Conservation (phyloP, 257 asterid species). For the Agastache rugosa region DNA sequence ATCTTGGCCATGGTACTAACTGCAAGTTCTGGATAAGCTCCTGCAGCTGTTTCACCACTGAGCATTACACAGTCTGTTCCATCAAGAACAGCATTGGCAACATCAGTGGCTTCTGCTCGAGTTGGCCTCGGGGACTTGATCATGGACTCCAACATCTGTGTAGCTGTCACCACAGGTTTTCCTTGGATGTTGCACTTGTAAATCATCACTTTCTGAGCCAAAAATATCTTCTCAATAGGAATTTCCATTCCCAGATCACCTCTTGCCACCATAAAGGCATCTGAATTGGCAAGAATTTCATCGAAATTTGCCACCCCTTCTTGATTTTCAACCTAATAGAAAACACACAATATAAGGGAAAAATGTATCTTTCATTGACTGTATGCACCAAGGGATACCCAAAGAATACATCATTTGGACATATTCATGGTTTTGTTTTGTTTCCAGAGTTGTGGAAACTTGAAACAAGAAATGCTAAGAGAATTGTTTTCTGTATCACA, state of each 20-base stretch:
- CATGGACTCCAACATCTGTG: slow-evolving; percentile 61
- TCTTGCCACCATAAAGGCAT: slow-evolving; percentile 56
- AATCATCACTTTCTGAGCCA: slow-evolving; percentile 55
- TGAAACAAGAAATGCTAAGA: neutral
- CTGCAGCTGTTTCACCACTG: slow-evolving; percentile 55
- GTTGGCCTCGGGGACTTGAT: slow-evolving; percentile 63
- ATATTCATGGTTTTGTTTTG: neutral
- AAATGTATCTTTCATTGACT: neutral
- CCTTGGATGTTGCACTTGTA: slow-evolving; percentile 59
- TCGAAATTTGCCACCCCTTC: slow-evolving; percentile 58
- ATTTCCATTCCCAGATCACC: slow-evolving; percentile 56
- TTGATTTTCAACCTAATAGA: slow-evolving; percentile 49
- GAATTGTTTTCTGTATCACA: neutral
- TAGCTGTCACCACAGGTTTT: slow-evolving; percentile 56
- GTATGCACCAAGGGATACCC: neutral
- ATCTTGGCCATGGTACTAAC: slow-evolving; percentile 56
- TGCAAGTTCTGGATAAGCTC: slow-evolving; percentile 57
- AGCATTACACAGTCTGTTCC: slow-evolving; percentile 55
- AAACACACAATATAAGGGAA: slow-evolving; percentile 9
- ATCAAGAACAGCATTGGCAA: slow-evolving; percentile 53
- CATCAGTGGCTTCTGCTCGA: slow-evolving; percentile 54
- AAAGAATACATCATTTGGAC: neutral
- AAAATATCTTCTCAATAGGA: slow-evolving; percentile 52
- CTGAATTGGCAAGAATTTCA: slow-evolving; percentile 56
- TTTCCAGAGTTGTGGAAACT: too few relatives aligned